phyloP scores from a whole-genome alignment of 805 yeast genomes.

The Starmerella riodocensis region DNA sequence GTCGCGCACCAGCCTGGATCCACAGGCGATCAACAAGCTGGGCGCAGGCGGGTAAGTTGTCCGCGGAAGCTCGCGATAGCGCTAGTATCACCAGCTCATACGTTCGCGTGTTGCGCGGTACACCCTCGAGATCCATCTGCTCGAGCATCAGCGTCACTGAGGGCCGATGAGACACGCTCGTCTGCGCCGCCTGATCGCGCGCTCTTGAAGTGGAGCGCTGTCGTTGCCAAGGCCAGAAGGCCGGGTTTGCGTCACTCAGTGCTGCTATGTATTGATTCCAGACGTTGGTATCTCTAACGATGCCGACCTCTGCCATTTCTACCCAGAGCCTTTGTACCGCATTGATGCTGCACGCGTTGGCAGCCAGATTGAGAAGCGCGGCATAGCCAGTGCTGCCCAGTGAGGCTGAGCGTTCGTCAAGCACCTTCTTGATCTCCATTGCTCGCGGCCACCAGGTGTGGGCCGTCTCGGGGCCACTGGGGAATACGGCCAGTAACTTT shows the following conservation, averaged over 20 bases:
- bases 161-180: neutral
- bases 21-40: constrained; percentile 23
- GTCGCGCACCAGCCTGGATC: constrained; percentile 12
- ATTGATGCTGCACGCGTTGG: constrained; percentile 18
- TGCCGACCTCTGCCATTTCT: constrained; percentile 15
- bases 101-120: constrained; percentile 25
- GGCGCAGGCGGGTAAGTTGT: constrained; percentile 14
- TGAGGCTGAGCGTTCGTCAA: constrained; percentile 13
- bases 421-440: constrained; percentile 13
- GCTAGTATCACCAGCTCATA: constrained; percentile 26
- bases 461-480: constrained; percentile 17
- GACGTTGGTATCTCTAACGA: constrained; percentile 20
- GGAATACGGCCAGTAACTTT: constrained; percentile 13
- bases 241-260: constrained; percentile 23
- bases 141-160: constrained; percentile 6
- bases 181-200: neutral
- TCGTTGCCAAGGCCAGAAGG: constrained; percentile 22
- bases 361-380: constrained; percentile 22
- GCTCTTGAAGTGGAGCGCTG: constrained; percentile 2
- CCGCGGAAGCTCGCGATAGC: constrained; percentile 20
- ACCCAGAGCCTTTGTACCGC: constrained; percentile 23
- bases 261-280: constrained; percentile 29
- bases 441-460: constrained; percentile 20
- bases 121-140: constrained; percentile 20
- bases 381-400: constrained; percentile 22